Base-by-base conservation (phyloP, 371 early-diverging fungal genomes). In the Rhizoclosmatium hyalinum region DNA sequence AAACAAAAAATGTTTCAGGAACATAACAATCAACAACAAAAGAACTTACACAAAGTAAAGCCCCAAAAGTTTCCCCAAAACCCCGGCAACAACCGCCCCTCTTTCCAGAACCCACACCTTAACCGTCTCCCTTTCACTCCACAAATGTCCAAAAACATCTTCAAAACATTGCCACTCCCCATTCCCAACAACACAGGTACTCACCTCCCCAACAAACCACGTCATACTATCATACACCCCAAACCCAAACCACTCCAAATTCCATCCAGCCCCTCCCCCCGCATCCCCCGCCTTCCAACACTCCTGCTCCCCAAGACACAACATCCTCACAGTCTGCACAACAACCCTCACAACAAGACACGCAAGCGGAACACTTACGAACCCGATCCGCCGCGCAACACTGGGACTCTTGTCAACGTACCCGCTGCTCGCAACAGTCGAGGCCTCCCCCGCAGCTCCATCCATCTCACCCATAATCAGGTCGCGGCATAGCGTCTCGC, bases 321-420 rank as follows among this genome's bases (percentile, higher is more conserved):
- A 83, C 92, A 93, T 92, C 24, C 90, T 87, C 12, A 93, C 58
- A 2, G 92, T 88, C 75, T 94, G 95, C 57, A 89, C 85, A 43
- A 88, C 80, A 65, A 94, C 90, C n/a, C 92, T 90, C 43, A 92
- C 88, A 68, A 95, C 91, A 66, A 98, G 83, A 74, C 95, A 95
- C 2, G 94, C 92, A 44, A 98, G 79, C 0, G 98, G 97, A 42
- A 97, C 78, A 3, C 93, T 90, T 14, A 96, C 93, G 69, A 98
- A 93, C 19, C 97, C 98, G 72, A 98, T 93, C 2, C 96, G 87
- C 1, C 95, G 90, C 0, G 96, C 93, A 3, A 96, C 96, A 19
- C 91, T 88, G 0, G 94, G 93, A 3, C 96, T 94, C 75, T 92
- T 93, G 81, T 95, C 96, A 6, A 92, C 89, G 83, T 91, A 77